Conservation (phyloP, 2,329 filamentous ascomycete genomes). For the Penicillium capsulatum region DNA sequence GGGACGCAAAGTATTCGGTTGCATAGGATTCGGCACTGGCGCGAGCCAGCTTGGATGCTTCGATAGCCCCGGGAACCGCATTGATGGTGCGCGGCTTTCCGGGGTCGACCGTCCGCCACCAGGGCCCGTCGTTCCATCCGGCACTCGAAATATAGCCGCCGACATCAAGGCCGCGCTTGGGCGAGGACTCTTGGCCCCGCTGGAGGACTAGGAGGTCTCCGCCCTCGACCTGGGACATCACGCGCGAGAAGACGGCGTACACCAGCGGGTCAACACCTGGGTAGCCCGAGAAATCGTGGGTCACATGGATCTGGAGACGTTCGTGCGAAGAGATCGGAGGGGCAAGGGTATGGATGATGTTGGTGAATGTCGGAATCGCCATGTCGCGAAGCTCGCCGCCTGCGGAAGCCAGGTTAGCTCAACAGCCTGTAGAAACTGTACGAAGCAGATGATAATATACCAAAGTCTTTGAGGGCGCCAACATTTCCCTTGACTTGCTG, state of each 20-base stretch:
- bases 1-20: slow-evolving; percentile 72
- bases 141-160: slow-evolving; percentile 40
- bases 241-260: slow-evolving; percentile 83
- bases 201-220: slow-evolving; percentile 93
- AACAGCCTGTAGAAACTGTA: background rate
- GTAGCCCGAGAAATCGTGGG: slow-evolving; percentile 91
- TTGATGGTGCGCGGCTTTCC: slow-evolving; percentile 69
- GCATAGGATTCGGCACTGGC: slow-evolving; percentile 87
- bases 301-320: slow-evolving; percentile 93
- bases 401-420: slow-evolving; percentile 37
- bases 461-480: slow-evolving; percentile 68
- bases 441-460: slow-evolving; percentile 47
- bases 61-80: slow-evolving; percentile 71
- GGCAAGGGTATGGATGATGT: slow-evolving; percentile 89
- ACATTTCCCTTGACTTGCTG: slow-evolving; percentile 91
- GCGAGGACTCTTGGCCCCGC: slow-evolving; percentile 78
- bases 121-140: slow-evolving; percentile 87
- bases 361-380: slow-evolving; percentile 90
- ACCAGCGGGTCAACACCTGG: slow-evolving; percentile 90
- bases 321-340: slow-evolving; percentile 97
- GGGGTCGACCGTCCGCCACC: slow-evolving; percentile 69
- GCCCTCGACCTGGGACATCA: slow-evolving; percentile 99
- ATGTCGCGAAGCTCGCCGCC: slow-evolving; percentile 82
- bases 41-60: slow-evolving; percentile 86
- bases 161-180: slow-evolving; percentile 56